phyloP scores from a whole-genome alignment of 164 flowering plant genomes.

The Nelumbo lutea region DNA sequence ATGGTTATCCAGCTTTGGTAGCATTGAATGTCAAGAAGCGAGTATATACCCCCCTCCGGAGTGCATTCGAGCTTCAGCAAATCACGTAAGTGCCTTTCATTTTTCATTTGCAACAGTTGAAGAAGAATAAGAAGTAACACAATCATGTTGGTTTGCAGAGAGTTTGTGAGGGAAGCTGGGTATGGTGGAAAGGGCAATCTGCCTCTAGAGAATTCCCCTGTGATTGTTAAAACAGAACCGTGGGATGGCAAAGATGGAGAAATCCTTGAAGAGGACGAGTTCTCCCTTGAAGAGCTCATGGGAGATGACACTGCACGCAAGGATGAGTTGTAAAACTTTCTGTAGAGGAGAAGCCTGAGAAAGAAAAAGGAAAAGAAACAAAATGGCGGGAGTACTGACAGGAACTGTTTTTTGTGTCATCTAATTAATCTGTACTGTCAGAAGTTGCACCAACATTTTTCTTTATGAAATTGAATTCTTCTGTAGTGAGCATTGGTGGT shows the following conservation, averaged over 20 bases:
- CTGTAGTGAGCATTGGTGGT: too few relatives aligned
- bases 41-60: constrained; percentile 82
- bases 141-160: constrained; percentile 43
- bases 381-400: neutral
- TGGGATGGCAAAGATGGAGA: constrained; percentile 99
- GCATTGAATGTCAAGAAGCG: constrained; percentile 86
- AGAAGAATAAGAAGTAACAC: neutral
- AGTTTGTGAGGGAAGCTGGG: constrained; percentile 84
- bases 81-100: constrained; percentile 46
- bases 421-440: too few relatives aligned
- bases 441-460: too few relatives aligned
- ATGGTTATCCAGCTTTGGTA: constrained; percentile 94
- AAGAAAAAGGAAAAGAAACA: neutral
- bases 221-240: constrained; percentile 57
- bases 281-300: constrained; percentile 99
- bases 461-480: too few relatives aligned
- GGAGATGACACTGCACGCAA: constrained; percentile 49
- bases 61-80: constrained; percentile 84
- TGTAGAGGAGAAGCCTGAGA: neutral
- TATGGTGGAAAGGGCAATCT: constrained; percentile 88
- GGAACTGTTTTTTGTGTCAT: neutral
- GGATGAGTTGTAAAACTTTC: constrained; percentile 41
- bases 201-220: constrained; percentile 53
- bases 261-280: constrained; percentile 89
- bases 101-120: neutral